Base-by-base conservation (phyloP, 164 flowering plant genomes). In the Vitis rupestris region DNA sequence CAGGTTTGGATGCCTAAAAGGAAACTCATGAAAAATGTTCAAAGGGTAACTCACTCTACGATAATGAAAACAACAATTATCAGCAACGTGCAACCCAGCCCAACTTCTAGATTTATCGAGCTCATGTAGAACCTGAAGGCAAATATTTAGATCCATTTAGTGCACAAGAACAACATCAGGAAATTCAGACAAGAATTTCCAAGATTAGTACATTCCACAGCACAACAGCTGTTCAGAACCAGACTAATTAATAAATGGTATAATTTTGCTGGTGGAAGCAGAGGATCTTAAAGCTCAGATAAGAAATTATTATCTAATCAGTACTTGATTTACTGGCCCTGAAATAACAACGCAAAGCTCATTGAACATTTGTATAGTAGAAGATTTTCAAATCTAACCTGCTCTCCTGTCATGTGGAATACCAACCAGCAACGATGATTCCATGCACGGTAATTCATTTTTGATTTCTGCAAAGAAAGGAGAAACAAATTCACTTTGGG, bases 391-490 rank as follows among this genome's bases (percentile, higher is more conserved):
- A 49, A 50, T 31, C 81, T 69, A 7, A 92, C 98, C 92, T 94
- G 97, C 59, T 63, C 80, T 48, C 67, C 71, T 47, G 88, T 79
- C 97, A 94, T 89, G 84, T 82, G 86, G 55, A 93, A 70, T 65
- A 87, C 87, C 65, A 91, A 86, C 95, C 97, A 88, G 78, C 88
- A 81, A 11, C 97, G 91, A 62, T 94, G 97, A 82, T 86, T 77
- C 99, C 99, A 94, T 60, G 94, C 98, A 81, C 99, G 97, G 37
- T 94, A 94, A 56, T 93, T 94, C 99, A 94, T 92, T 76, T 88
- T 94, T 73, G 86, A 91, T 63, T 83, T 90, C 98, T 92, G 86
- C 80, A 81, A 69, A 67, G 49, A 15, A 64, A 60, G 61, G 14
- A 56, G 16, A 56, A 3, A 52, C 15, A 7, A 30, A 49, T 50